Percentiles rank a stretch among this genome's conserved stretches.
Evolutionary conservation across 139 green algal genomes (phyloP).

Genomic region (Pycnococcus provasolii): DNA sequence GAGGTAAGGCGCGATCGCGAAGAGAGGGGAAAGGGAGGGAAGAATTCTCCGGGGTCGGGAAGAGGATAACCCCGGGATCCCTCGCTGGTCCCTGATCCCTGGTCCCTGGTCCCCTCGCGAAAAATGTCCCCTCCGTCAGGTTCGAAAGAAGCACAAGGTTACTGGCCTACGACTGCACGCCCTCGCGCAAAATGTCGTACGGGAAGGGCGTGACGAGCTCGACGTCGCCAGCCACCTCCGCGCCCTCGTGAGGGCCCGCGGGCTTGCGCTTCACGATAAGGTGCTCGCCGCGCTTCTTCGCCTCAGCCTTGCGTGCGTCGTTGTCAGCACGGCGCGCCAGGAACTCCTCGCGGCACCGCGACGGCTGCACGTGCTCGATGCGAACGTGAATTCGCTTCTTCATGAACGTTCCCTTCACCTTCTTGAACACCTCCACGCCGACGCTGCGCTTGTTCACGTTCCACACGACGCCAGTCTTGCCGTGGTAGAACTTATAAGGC

Average conservation of each 20-base stretch:
- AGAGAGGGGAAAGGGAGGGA: too few species aligned
- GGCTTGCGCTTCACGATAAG: constrained; percentile 59
- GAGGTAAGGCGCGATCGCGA: too few species aligned
- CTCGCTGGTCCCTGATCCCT: too few species aligned
- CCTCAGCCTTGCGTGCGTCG: constrained; percentile 46
- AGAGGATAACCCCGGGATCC: too few species aligned
- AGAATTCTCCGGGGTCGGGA: too few species aligned
- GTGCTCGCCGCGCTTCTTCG: constrained; percentile 35
- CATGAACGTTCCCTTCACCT: constrained; percentile 66
- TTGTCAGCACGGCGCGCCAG: constrained; percentile 66
- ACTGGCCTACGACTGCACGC: constrained; percentile 9
- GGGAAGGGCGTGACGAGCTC: constrained; percentile 92
- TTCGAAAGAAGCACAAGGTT: too few species aligned
- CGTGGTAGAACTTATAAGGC: constrained; percentile 98
- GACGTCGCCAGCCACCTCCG: constrained; percentile 55
- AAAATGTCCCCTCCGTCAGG: too few species aligned
- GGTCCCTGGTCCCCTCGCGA: too few species aligned
- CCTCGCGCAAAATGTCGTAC: constrained; percentile 82
- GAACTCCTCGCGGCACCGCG: constrained; percentile 92
- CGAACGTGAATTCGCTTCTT: constrained; percentile 95
- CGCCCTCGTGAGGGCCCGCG: constrained; percentile 57
- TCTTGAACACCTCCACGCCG: constrained; percentile 95
- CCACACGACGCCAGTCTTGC: constrained; percentile 88
- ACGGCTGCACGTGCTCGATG: constrained; percentile 87
- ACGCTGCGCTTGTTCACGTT: constrained; percentile 96